Conservation (phyloP, 768 basidiomycete genomes). For the Rubroboletus pulcherrimus region DNA sequence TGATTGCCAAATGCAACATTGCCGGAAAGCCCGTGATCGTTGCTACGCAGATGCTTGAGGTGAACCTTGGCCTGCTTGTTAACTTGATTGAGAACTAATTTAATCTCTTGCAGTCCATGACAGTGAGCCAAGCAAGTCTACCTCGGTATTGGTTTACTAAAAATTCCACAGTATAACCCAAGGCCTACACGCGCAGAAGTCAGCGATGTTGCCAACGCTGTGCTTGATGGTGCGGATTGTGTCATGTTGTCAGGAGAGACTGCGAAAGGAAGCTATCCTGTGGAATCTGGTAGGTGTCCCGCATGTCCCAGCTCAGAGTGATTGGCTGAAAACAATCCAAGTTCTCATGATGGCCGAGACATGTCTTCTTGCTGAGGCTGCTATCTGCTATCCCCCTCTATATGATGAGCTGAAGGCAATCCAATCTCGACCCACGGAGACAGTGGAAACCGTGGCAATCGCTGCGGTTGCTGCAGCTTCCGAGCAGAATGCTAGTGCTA, state of each 20-base stretch:
- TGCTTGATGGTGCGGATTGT: conserved; percentile 97
- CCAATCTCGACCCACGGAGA: conserved; percentile 86
- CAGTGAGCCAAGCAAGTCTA: conserved; percentile 44
- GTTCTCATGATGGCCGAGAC: conserved; percentile 99
- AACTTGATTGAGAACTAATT: conserved; percentile 8
- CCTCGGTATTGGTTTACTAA: conserved; percentile 1
- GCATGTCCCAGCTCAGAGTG: neutral
- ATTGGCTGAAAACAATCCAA: conserved; percentile 27
- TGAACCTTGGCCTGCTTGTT: conserved; percentile 28
- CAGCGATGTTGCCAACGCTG: conserved; percentile 98
- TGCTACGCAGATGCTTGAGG: conserved; percentile 99
- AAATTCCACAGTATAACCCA: conserved; percentile 82
- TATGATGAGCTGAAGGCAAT: conserved; percentile 83
- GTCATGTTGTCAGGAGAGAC: conserved; percentile 99
- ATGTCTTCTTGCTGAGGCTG: conserved; percentile 91
- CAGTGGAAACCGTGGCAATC: conserved; percentile 93
- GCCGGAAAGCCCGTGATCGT: conserved; percentile 98
- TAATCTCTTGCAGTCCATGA: conserved; percentile 72
- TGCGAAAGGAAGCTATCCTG: conserved; percentile 94
- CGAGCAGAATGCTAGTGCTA: conserved; percentile 93
- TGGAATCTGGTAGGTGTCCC: conserved; percentile 74
- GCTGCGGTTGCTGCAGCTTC: conserved; percentile 93
- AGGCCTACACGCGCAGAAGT: conserved; percentile 98
- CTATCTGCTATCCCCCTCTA: conserved; percentile 92
- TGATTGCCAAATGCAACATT: conserved; percentile 99